Percentiles rank a stretch among this genome's conserved stretches.
phyloP scores from a whole-genome alignment of 2,329 filamentous ascomycete genomes.

The Cercospora sp. region DNA sequence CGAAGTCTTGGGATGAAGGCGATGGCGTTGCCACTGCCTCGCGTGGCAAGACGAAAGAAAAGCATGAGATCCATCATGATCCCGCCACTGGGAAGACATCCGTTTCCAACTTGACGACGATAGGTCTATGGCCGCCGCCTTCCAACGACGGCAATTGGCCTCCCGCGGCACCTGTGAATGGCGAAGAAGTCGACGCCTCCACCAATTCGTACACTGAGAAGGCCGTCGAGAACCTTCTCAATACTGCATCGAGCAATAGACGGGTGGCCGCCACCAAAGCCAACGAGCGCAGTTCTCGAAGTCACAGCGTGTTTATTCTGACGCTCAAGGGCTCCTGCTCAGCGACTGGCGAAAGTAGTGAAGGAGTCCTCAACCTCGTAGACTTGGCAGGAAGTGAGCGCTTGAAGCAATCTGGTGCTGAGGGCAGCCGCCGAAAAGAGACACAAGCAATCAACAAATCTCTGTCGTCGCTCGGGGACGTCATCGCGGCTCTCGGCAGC shows the following conservation, averaged over 20 bases:
- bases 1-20: slow-evolving; percentile 61
- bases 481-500: slow-evolving; percentile 87
- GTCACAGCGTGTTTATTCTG: slow-evolving; percentile 94
- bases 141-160: slow-evolving; percentile 58
- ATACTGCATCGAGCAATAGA: slow-evolving; percentile 78
- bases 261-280: slow-evolving; percentile 96
- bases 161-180: slow-evolving; percentile 25
- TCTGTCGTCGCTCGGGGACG: slow-evolving; percentile 86
- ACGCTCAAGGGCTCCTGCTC: slow-evolving; percentile 65
- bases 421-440: slow-evolving; percentile 85
- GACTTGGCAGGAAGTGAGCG: slow-evolving; percentile 93
- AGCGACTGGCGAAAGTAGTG: slow-evolving; percentile 77
- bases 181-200: slow-evolving; percentile 6
- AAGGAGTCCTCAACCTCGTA: slow-evolving; percentile 92
- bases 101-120: slow-evolving; percentile 76
- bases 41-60: slow-evolving; percentile 61
- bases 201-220: slow-evolving; percentile 33
- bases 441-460: slow-evolving; percentile 98
- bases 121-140: slow-evolving; percentile 72
- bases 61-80: slow-evolving; percentile 87
- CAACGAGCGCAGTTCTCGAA: slow-evolving; percentile 90
- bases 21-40: slow-evolving; percentile 33
- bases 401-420: slow-evolving; percentile 80
- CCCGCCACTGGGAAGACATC: slow-evolving; percentile 76
- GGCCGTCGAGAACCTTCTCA: slow-evolving; percentile 50